Percentiles rank a stretch among this genome's conserved stretches.
phyloP scores from a whole-genome alignment of 2,329 filamentous ascomycete species.

The Curvularia hawaiiensis region DNA sequence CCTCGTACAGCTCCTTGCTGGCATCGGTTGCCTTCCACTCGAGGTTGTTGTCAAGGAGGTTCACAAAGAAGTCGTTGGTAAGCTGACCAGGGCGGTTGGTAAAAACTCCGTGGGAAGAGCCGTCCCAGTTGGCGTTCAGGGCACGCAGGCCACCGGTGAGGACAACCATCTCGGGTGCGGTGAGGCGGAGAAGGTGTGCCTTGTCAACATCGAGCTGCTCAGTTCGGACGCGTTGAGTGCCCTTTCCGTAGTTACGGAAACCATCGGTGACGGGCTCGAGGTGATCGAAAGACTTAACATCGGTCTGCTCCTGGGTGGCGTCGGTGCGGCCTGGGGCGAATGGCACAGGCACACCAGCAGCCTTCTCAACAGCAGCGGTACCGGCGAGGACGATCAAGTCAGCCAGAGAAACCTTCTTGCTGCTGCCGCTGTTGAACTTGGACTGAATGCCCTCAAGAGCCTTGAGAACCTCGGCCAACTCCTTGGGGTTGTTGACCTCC shows the following conservation, averaged over 20 bases:
- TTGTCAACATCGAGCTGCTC: conserved; percentile 76
- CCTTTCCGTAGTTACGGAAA: conserved; percentile 79
- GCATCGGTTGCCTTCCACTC: conserved; percentile 64
- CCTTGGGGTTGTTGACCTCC: conserved; percentile 74
- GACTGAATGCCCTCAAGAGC: conserved; percentile 69
- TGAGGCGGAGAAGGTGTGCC: conserved; percentile 72
- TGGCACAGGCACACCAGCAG: conserved; percentile 67
- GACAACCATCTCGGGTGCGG: conserved; percentile 72
- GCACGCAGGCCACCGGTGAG: conserved; percentile 74
- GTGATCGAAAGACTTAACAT: conserved; percentile 65
- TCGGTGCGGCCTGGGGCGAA: conserved; percentile 77
- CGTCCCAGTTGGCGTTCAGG: conserved; percentile 73
- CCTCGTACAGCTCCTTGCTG: conserved; percentile 65
- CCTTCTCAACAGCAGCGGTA: conserved; percentile 73
- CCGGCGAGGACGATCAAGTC: conserved; percentile 81
- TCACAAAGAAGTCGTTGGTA: conserved; percentile 83
- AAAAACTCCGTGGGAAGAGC: conserved; percentile 69
- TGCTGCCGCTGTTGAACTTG: conserved; percentile 67
- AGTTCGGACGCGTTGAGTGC: conserved; percentile 63
- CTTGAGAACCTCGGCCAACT: conserved; percentile 66
- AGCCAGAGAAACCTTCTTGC: conserved; percentile 78
- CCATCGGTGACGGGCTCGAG: conserved; percentile 74
- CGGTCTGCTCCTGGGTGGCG: conserved; percentile 73
- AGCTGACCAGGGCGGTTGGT: conserved; percentile 70
- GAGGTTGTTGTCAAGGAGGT: conserved; percentile 71